Conservation (phyloP, 495 filamentous ascomycete species). For the Viridothelium virens region DNA sequence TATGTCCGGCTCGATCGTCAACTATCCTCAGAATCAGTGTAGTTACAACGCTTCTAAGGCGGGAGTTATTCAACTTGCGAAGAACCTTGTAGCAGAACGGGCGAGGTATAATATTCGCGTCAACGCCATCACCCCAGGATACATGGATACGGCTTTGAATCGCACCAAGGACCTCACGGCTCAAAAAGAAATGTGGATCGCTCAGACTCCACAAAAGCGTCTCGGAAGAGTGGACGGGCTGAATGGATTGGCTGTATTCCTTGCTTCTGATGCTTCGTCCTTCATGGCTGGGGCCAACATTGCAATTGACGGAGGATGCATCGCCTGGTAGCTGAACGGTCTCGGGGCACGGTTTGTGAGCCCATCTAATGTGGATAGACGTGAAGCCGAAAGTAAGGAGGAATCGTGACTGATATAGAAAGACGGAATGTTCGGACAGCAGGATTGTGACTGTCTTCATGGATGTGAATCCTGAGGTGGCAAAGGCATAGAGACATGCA, state of each 20-base stretch:
- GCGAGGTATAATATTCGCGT: conserved; percentile 66
- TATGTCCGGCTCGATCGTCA: conserved; percentile 72
- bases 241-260: conserved; percentile 68
- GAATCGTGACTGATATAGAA: background rate
- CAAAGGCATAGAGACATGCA: no score
- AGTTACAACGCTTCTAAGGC: conserved; percentile 79
- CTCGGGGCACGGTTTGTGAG: background rate
- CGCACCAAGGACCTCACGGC: conserved; percentile 63
- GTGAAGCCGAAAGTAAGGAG: background rate
- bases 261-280: conserved; percentile 61
- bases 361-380: background rate
- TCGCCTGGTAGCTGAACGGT: conserved; percentile 22
- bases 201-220: conserved; percentile 62
- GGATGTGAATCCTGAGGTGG: no score
- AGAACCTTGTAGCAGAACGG: conserved; percentile 75
- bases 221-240: conserved; percentile 69
- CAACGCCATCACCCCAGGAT: conserved; percentile 70
- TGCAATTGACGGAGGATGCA: conserved; percentile 52
- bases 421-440: background rate
- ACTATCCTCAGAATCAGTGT: conserved; percentile 69
- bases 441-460: no score
- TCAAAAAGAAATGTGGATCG: conserved; percentile 73
- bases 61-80: conserved; percentile 66
- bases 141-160: conserved; percentile 74
- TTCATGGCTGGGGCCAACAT: conserved; percentile 79